Base-by-base conservation (phyloP, 345 rosid genomes). In the Corymbia maculata region DNA sequence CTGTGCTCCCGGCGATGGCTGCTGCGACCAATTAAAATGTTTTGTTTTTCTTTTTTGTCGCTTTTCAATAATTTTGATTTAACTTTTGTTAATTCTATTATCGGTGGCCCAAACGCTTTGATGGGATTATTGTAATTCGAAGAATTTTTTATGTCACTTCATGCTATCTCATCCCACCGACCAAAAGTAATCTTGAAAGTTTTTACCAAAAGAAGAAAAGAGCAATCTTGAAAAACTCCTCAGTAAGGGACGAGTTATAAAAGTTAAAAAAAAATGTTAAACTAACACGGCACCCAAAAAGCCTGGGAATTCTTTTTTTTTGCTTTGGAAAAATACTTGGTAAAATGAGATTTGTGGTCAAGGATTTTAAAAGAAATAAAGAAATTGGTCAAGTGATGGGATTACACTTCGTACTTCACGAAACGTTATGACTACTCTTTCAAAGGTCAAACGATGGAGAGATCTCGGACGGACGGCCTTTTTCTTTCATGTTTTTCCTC, bases 21-120 rank as follows among this genome's bases (percentile, higher is more conserved):
- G 2, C 12, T 16, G 10, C 2, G 4, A 17, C 3, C 36, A 36
- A 36, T 70, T 11, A 55, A 5, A 12, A 22, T 22, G 9, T 55
- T 22, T 22, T 22, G 28, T 55, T 9, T 17, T 0, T 4, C 5
- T 16, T 16, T 17, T 4, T 1, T 9, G 9, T 6, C 21, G 6
- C 8, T 36, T 70, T 32, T 70, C 7, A 19, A 36, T 70, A 70
- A 44, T 36, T 70, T 70, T 9, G 5, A 36, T 36, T 42, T 36
- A 19, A 8, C 17, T 70, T 36, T 70, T 70, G 47, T 70, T 32
- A 32, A 36, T 32, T 70, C 80, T 32, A 17, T 36, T 5, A 16
- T 2, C 6, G 2, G 24, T 17, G 13, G 12, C 14, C 24, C 80
- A 36, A 70, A 32, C 13, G 17, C 44, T 4, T 4, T 70, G 24